Percentiles rank a stretch among this genome's conserved stretches.
These are phyloP conservation scores for Neocucurbitaria cava DNA, from an alignment of 2,329 filamentous ascomycete genomes.

Conservation along the genomic window DNA sequence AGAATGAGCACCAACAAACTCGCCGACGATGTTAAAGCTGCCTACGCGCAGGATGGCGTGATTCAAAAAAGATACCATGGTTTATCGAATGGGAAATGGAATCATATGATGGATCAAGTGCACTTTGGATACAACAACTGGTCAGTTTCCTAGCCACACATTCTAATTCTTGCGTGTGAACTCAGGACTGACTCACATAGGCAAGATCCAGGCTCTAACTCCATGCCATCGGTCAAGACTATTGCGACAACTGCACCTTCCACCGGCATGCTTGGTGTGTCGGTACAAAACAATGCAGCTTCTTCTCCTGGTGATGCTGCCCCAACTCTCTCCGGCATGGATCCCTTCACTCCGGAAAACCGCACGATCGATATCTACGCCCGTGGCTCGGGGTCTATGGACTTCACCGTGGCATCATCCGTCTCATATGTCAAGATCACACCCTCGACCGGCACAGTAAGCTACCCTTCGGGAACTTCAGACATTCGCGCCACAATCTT, in stretches of 20 bases:
- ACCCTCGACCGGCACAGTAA: conserved; percentile 28
- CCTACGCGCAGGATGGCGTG: conserved; percentile 4
- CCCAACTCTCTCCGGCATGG: conserved; percentile 18
- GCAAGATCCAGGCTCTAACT: conserved; percentile 74
- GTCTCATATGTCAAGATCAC: conserved; percentile 24
- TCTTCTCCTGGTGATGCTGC: conserved; percentile 65
- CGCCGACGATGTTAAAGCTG: conserved; percentile 5
- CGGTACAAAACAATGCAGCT: conserved; percentile 68
- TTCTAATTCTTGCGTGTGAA: conserved; percentile 34
- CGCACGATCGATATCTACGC: conserved; percentile 38
- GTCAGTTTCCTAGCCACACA: conserved; percentile 8
- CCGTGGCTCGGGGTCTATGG: conserved; percentile 26
- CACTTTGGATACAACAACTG: conserved; percentile 27
- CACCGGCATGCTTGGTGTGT: conserved; percentile 53
- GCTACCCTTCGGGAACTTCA: conserved; percentile 30
- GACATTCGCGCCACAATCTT: conserved; percentile 28
- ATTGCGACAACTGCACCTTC: conserved; percentile 57
- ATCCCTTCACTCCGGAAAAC: conserved; percentile 36
- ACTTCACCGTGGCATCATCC: conserved; percentile 28
- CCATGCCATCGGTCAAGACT: conserved; percentile 67
- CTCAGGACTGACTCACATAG: conserved; percentile 55
- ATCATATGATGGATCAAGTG: conserved; percentile 64
- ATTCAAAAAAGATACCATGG: conserved; percentile 5
- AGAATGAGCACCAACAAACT: conserved; percentile 10
- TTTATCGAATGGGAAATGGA: conserved; percentile 60